These are phyloP conservation scores for Zymoseptoria ardabiliae DNA, from an alignment of 2,329 filamentous ascomycete genomes.

Conservation along the genomic window DNA sequence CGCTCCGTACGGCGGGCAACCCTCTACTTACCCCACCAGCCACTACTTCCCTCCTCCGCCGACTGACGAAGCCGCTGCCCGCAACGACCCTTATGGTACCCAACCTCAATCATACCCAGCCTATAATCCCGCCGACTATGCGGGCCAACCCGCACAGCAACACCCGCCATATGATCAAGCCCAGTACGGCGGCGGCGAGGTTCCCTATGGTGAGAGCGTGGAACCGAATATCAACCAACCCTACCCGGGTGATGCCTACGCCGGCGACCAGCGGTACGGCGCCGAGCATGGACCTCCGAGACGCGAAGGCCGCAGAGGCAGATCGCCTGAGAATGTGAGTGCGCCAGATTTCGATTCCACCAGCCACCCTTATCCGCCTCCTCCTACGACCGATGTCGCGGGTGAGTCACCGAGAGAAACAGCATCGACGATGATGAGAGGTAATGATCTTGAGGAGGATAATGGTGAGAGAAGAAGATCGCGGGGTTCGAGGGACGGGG, in stretches of 20 bases:
- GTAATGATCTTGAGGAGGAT: conserved; percentile 4
- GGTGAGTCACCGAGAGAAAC: background rate
- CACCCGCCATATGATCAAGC: conserved; percentile 22
- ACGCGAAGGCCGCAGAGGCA: conserved; percentile 21
- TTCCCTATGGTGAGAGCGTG: conserved; percentile 19
- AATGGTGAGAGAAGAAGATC: conserved; percentile 17
- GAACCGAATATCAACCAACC: conserved; percentile 23
- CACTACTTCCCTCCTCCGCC: conserved; percentile 46
- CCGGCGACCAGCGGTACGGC: conserved; percentile 25
- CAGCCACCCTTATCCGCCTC: conserved; percentile 8
- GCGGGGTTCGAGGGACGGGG: conserved; percentile 24
- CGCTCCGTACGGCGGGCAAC: conserved; percentile 22
- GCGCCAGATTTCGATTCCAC: conserved; percentile 16
- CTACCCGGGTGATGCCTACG: conserved; percentile 27
- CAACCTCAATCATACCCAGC: conserved; percentile 26
- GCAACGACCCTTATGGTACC: conserved; percentile 27
- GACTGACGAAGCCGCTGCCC: conserved; percentile 17
- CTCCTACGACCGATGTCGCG: background rate
- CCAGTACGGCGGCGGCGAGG: conserved; percentile 20
- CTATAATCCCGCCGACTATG: conserved; percentile 42
- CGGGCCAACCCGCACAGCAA: conserved; percentile 19
- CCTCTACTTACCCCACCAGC: conserved; percentile 35
- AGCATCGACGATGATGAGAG: background rate
- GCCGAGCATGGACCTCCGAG: conserved; percentile 14
- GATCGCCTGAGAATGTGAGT: conserved; percentile 44